Evolutionary conservation across 345 rosid species (phyloP).

Genomic region (Isatis tinctoria): DNA sequence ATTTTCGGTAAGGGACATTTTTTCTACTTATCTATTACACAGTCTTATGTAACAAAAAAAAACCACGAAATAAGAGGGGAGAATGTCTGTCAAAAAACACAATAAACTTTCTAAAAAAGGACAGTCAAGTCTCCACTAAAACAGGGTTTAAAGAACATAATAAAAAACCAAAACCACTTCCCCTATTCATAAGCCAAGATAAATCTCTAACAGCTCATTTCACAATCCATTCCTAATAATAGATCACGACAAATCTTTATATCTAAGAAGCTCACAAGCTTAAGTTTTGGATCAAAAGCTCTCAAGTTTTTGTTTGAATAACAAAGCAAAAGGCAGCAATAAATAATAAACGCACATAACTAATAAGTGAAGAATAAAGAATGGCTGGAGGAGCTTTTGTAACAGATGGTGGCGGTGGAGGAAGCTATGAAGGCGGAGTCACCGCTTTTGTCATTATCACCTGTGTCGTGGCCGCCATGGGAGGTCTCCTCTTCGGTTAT

Average conservation of each 20-base stretch:
- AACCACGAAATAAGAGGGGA: neutral
- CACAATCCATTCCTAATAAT: conserved; percentile 19
- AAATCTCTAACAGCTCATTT: neutral
- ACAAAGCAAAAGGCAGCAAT: conserved; percentile 8
- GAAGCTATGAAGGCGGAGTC: conserved; percentile 42
- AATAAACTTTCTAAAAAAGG: conserved; percentile 17
- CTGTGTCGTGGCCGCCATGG: conserved; percentile 52
- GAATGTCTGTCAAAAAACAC: conserved; percentile 9
- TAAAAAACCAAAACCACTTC: neutral
- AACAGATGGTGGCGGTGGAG: conserved; percentile 22
- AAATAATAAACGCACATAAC: neutral
- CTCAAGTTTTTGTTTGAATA: conserved; percentile 12
- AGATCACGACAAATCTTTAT: neutral
- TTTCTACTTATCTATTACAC: neutral
- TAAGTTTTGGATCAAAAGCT: conserved; percentile 5
- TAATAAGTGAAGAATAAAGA: conserved; percentile 21
- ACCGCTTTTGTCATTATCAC: conserved; percentile 43
- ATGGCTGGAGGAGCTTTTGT: conserved; percentile 59
- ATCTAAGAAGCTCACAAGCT: conserved; percentile 23
- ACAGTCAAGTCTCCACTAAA: conserved; percentile 31
- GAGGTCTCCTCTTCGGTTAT: conserved; percentile 58
- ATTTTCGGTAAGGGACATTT: neutral
- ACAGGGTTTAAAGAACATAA: conserved; percentile 24
- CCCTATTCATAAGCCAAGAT: conserved; percentile 20
- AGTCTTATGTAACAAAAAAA: conserved; percentile 4